Percentiles rank a stretch among this genome's conserved stretches.
phyloP scores from a whole-genome alignment of 2,329 filamentous ascomycete genomes.

The Paramyrothecium roridum region DNA sequence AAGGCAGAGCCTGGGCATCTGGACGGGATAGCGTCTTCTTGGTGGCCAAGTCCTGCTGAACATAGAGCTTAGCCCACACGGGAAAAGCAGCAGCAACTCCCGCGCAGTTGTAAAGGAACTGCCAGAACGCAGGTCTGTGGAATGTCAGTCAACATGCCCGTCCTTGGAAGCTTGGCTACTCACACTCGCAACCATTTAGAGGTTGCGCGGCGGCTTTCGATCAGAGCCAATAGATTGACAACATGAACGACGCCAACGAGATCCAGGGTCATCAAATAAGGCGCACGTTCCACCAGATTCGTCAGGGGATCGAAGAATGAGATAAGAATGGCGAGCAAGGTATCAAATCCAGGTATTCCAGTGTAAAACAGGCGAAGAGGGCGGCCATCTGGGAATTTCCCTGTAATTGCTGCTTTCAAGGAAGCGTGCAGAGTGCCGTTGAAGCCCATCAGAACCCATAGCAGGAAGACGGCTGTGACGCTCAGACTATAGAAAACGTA shows the following conservation, averaged over 20 bases:
- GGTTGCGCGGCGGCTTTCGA: background rate
- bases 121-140: background rate
- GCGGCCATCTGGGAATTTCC: background rate
- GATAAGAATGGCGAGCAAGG: background rate
- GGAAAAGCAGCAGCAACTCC: background rate
- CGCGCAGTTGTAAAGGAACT: background rate
- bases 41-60: background rate
- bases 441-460: background rate
- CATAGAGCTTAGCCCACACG: background rate
- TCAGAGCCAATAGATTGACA: background rate
- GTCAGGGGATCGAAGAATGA: background rate
- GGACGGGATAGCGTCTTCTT: background rate
- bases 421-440: background rate
- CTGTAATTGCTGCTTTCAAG: background rate
- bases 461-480: background rate
- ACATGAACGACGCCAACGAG: background rate
- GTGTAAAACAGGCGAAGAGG: background rate
- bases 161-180: background rate
- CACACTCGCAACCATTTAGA: background rate
- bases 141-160: background rate
- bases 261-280: background rate
- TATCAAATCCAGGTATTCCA: background rate
- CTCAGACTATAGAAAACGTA: background rate
- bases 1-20: background rate
- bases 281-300: background rate